These are phyloP conservation scores for Xylaria castorea DNA, from an alignment of 495 filamentous ascomycete genomes.

Conservation along the genomic window DNA sequence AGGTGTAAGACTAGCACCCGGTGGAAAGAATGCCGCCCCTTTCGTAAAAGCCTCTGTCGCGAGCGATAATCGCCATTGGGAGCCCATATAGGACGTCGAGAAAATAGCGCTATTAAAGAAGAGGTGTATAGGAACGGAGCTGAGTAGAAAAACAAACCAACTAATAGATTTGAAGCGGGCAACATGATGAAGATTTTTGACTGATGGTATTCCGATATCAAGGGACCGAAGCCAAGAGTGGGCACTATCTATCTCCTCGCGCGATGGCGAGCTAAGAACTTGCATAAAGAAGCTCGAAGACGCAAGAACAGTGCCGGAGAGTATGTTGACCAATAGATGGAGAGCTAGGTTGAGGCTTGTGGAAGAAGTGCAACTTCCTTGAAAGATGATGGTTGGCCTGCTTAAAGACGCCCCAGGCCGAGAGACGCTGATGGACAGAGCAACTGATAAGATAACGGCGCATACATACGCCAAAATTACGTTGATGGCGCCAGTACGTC, in stretches of 20 bases:
- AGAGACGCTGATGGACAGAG: not conserved
- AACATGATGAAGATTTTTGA: conserved; percentile 32
- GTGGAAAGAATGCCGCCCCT: conserved; percentile 24
- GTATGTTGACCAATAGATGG: conserved; percentile 46
- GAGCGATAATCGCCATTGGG: conserved; percentile 28
- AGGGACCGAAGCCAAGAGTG: conserved; percentile 27
- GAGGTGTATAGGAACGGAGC: conserved; percentile 29
- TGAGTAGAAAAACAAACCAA: conserved; percentile 23
- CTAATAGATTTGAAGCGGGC: conserved; percentile 2
- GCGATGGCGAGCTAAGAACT: conserved; percentile 26
- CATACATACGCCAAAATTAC: not conserved
- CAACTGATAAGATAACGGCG: not conserved
- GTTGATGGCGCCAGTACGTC: not conserved
- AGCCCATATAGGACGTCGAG: conserved; percentile 22
- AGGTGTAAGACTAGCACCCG: conserved; percentile 27
- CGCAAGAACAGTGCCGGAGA: conserved; percentile 39
- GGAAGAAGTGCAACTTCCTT: not conserved
- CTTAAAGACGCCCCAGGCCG: not conserved
- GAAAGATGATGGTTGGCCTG: conserved; percentile 4
- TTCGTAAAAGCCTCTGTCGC: conserved; percentile 23
- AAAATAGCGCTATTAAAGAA: conserved; percentile 33
- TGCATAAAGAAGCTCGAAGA: conserved; percentile 53
- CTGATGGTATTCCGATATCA: conserved; percentile 29
- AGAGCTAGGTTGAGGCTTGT: conserved; percentile 23
- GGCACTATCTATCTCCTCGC: conserved; percentile 26